Evolutionary conservation across 352 stramenopile genomes (phyloP), one percentile per base, ranked within the genome.

Genomic region (Phytophthora multivora): DNA sequence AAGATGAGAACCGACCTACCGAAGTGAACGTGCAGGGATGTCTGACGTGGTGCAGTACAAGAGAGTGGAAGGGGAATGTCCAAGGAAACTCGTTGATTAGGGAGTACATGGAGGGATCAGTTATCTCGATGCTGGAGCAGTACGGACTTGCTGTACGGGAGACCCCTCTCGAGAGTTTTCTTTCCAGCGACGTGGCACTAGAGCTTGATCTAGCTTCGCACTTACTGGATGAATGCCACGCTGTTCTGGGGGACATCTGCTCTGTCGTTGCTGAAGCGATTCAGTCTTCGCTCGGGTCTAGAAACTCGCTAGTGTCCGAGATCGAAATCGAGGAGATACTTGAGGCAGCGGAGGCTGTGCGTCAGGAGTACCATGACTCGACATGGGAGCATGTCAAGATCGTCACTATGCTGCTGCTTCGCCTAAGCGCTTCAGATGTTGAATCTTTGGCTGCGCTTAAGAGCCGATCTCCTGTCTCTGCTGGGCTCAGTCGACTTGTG

Each of bases 261-360:
- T 63, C 50, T 26, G 40, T 59, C 8, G 30, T 67, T 5, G 50
- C 55, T 13, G 46, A 59, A 38, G 55, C 18, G 15, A 52, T 74
- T 4, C 60, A 67, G 5, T 25, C 21, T 13, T 58, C 60, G 11
- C 51, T 85, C 9, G 12, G 57, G 40, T 26, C 40, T 4, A 65
- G 59, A 30, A 78, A 76, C 28, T 69, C 73, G 21, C 61, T 81
- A 10, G 61, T 82, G 9, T 83, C 76, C 12, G 76, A 83, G 35
- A 79, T 86, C 31, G 68, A 76, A 21, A 56, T 83, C 0, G 48
- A 53, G 11, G 73, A 83, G 12, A 46, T 74, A 2, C 18, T 83
- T 16, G 71, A 81, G 49, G 30, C 59, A 5, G 47, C 70, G 9
- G 73, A 76, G 58, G 21, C 33, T 21, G 53, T 65, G 33, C 66